Evolutionary conservation across 2,329 filamentous ascomycete genomes (phyloP), one percentile per base, ranked within the genome.

Genomic region (Acephala macrosclerotiorum): DNA sequence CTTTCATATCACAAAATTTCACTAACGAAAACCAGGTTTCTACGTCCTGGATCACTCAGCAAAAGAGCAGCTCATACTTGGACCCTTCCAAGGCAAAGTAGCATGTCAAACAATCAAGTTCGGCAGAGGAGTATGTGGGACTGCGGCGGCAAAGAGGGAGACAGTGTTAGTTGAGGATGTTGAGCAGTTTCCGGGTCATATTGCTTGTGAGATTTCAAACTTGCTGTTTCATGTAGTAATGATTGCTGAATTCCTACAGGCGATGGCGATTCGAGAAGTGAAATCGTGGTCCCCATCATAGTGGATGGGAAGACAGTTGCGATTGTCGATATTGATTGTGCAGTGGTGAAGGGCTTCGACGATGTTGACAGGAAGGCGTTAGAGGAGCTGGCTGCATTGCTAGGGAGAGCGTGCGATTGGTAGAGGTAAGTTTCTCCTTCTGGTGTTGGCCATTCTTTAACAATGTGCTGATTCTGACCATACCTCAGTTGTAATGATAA

Each of bases 241-340:
- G 56, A 55, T 20, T 2, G 9, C 9, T 42, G 9, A 18, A 59
- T 76, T 94, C 96, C 11, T 74, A 91, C 92, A 11, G 95, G 92
- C 76, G 92, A 96, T 77, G 86, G 87, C 3, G 89, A 87, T 64
- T 92, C 87, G 73, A 86, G 82, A 79, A 94, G 92, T 75, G 92
- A 96, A 81, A 89, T 96, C 75, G 92, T 96, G 20, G 92, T 95
- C 58, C 92, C 92, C 1, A 85, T 95, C 67, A 70, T 68, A 69
- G 72, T 59, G 65, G 74, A 70, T 8, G 74, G 69, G 26, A 81
- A 85, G 80, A 79, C 91, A 6, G 88, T 91, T 25, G 91, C 88
- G 2, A 91, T 95, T 69, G 92, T 96, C 66, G 92, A 96, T 74
- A 82, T 95, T 26, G 92, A 96, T 77, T 95, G 92, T 75, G 87